phyloP scores from a whole-genome alignment of 352 stramenopile genomes.

The Thalassiosira mediterranea region DNA sequence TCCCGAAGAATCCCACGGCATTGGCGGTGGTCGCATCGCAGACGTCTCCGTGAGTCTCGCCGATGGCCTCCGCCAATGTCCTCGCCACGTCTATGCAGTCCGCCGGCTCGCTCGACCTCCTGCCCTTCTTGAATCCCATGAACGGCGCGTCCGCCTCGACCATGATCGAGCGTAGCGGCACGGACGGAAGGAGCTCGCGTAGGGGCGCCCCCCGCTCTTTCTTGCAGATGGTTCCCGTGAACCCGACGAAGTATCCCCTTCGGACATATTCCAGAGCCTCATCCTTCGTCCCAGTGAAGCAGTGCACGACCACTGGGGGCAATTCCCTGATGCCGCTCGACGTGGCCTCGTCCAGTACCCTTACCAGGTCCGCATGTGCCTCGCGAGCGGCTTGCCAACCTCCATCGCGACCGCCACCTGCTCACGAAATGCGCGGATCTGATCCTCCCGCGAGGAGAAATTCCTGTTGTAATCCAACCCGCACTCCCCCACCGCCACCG shows the following conservation, averaged over 20 bases:
- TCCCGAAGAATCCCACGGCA: constrained; percentile 36
- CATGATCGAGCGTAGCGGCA: constrained; percentile 87
- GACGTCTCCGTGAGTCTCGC: constrained; percentile 20
- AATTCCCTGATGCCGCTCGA: constrained; percentile 50
- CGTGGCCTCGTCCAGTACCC: constrained; percentile 77
- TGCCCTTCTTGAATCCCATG: constrained; percentile 85
- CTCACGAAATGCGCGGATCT: constrained; percentile 69
- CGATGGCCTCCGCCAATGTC: constrained; percentile 34
- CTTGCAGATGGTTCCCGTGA: constrained; percentile 91
- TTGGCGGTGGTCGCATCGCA: constrained; percentile 37
- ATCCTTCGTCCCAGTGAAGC: constrained; percentile 87
- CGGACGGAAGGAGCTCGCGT: constrained; percentile 65
- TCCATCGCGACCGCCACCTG: constrained; percentile 64
- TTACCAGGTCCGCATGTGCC: constrained; percentile 85
- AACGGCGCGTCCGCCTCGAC: constrained; percentile 92
- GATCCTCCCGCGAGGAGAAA: constrained; percentile 58
- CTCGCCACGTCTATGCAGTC: constrained; percentile 52
- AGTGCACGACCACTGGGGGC: constrained; percentile 87
- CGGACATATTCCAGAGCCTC: constrained; percentile 86
- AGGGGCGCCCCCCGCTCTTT: constrained; percentile 63
- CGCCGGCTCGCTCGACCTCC: constrained; percentile 38
- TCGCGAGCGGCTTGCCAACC: constrained; percentile 63
- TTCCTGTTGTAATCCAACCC: constrained; percentile 79
- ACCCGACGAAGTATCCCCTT: constrained; percentile 86
- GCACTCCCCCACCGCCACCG: constrained; percentile 70